phyloP scores from a whole-genome alignment of 306 rosid species.

The Dalbergia cultrata region DNA sequence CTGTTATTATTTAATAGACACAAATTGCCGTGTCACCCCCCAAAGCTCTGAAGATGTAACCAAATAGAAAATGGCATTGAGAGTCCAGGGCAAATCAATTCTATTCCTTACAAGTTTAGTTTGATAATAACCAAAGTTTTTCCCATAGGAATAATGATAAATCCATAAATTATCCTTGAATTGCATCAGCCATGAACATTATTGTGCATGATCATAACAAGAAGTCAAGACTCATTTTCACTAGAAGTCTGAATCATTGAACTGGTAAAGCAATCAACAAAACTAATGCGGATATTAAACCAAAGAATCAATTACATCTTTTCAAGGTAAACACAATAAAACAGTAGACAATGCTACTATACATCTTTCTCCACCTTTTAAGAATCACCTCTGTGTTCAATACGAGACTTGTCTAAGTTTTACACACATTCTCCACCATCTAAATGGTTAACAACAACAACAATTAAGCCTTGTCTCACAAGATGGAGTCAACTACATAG shows the following conservation, averaged over 20 bases:
- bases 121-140: background rate
- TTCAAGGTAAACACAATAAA: conserved; percentile 3
- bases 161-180: conserved; percentile 16
- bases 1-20: background rate
- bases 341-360: conserved; percentile 15
- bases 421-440: too few relatives aligned
- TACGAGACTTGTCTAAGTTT: conserved; percentile 14
- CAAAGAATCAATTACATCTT: background rate
- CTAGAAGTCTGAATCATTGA: conserved; percentile 17
- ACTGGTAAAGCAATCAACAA: conserved; percentile 13
- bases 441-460: too few relatives aligned
- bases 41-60: background rate
- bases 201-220: conserved; percentile 14
- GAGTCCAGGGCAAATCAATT: conserved; percentile 6
- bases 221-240: conserved; percentile 17
- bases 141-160: background rate
- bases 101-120: conserved; percentile 6
- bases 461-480: too few relatives aligned
- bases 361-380: conserved; percentile 30
- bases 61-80: background rate
- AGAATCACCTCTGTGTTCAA: conserved; percentile 27
- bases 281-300: conserved; percentile 3
- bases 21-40: background rate
- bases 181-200: conserved; percentile 9
- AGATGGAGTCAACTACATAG: too few relatives aligned